These are phyloP conservation scores for Trichoderma guizhouense DNA, from an alignment of 2,329 filamentous ascomycete genomes.

Conservation along the genomic window DNA sequence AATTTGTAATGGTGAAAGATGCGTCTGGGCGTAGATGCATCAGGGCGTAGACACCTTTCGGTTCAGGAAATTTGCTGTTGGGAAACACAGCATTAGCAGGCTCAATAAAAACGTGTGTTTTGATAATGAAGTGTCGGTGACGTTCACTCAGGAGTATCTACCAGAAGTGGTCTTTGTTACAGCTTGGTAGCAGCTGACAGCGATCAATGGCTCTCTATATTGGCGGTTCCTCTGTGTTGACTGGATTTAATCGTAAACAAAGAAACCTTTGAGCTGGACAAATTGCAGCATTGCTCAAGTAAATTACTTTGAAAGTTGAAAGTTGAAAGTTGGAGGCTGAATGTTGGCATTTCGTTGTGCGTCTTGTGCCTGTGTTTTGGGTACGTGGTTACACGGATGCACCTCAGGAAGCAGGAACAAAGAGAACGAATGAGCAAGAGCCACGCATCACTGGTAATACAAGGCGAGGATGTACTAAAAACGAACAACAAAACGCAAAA, in stretches of 20 bases:
- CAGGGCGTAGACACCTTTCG: neutral
- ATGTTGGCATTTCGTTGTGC: neutral
- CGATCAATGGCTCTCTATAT: neutral
- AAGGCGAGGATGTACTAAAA: neutral
- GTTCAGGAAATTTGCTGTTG: neutral
- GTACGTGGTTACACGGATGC: neutral
- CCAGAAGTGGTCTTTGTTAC: neutral
- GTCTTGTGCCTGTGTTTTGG: neutral
- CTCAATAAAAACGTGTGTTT: neutral
- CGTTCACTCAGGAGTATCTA: neutral
- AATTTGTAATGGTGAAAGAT: neutral
- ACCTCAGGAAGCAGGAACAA: neutral
- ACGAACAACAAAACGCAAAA: neutral
- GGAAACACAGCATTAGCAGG: neutral
- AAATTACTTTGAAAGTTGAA: neutral
- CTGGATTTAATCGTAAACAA: neutral
- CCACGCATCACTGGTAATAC: neutral
- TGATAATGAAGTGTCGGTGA: neutral
- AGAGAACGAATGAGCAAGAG: neutral
- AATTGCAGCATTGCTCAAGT: neutral
- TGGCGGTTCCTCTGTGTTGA: neutral
- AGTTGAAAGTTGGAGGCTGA: neutral
- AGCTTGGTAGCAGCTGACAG: neutral
- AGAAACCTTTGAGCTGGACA: neutral
- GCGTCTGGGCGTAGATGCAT: neutral